Percentiles rank a stretch among this genome's conserved stretches.
phyloP scores from a whole-genome alignment of 192 early-diverging fungal genomes.

The Entophlyctis luteolus region DNA sequence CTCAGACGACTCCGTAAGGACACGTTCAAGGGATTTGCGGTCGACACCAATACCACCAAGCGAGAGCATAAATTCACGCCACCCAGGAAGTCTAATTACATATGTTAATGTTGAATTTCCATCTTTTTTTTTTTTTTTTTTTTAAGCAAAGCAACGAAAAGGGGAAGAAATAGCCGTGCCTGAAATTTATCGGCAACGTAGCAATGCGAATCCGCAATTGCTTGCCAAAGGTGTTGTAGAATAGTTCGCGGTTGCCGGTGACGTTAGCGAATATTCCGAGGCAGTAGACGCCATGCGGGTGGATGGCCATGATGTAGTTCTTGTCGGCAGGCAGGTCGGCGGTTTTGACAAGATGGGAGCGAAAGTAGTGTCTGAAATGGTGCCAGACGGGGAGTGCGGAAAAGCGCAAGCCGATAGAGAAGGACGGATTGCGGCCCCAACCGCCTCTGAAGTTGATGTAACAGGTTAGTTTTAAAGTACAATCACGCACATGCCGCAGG shows the following conservation, averaged over 20 bases:
- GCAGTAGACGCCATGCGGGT: conserved; percentile 31
- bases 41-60: conserved; percentile 25
- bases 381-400: conserved; percentile 17
- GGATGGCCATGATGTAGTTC: conserved; percentile 28
- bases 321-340: conserved; percentile 21
- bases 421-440: conserved; percentile 8
- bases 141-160: background rate
- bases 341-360: conserved; percentile 28
- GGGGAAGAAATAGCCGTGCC: background rate
- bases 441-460: conserved; percentile 8
- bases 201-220: conserved; percentile 18
- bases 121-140: background rate
- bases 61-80: conserved; percentile 16
- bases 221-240: conserved; percentile 26
- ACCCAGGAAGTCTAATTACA: conserved; percentile 3
- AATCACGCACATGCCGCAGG: too few species aligned
- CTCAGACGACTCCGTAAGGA: conserved; percentile 5
- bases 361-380: conserved; percentile 30
- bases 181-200: conserved; percentile 38
- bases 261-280: conserved; percentile 28
- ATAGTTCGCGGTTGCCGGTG: conserved; percentile 18
- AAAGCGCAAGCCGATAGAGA: conserved; percentile 13
- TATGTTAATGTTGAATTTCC: background rate
- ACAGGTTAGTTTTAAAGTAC: too few species aligned
- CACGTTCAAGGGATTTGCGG: conserved; percentile 20